phyloP scores from a whole-genome alignment of 148 eudicot species.

The Camellia sinensis region DNA sequence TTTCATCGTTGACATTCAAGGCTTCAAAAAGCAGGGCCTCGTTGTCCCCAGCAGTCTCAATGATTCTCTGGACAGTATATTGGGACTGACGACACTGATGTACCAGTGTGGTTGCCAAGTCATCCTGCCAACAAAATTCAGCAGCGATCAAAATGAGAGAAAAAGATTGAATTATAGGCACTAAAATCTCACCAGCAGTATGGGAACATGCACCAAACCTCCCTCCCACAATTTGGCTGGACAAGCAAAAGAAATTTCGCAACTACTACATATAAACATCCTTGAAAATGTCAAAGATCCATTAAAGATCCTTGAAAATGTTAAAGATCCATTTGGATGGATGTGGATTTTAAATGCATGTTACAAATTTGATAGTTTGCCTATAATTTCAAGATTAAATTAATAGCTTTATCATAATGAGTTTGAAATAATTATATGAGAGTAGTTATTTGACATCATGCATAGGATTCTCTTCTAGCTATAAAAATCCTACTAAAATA shows the following conservation, averaged over 20 bases:
- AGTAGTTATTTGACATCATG: too few relatives aligned
- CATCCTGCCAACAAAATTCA: slow-evolving; percentile 58
- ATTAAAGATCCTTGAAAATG: too few relatives aligned
- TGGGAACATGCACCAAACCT: not conserved
- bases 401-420: too few relatives aligned
- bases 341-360: too few relatives aligned
- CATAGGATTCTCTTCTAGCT: too few relatives aligned
- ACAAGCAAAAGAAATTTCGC: not conserved
- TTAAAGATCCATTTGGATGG: too few relatives aligned
- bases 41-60: slow-evolving; percentile 79
- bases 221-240: not conserved
- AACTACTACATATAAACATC: not conserved
- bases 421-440: too few relatives aligned
- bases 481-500: too few relatives aligned
- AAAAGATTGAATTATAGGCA: not conserved
- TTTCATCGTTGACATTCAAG: slow-evolving; percentile 87
- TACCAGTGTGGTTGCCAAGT: slow-evolving; percentile 77
- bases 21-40: slow-evolving; percentile 97
- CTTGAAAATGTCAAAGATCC: too few relatives aligned
- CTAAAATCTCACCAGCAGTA: not conserved
- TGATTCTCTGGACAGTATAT: slow-evolving; percentile 65
- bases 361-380: too few relatives aligned
- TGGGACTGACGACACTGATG: slow-evolving; percentile 84
- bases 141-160: not conserved
- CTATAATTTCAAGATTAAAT: too few relatives aligned